A percentile compares a stretch with the other conserved stretches of the same genome.
Conservation (phyloP, 2,329 filamentous ascomycete species). For the Thelonectria olida region DNA sequence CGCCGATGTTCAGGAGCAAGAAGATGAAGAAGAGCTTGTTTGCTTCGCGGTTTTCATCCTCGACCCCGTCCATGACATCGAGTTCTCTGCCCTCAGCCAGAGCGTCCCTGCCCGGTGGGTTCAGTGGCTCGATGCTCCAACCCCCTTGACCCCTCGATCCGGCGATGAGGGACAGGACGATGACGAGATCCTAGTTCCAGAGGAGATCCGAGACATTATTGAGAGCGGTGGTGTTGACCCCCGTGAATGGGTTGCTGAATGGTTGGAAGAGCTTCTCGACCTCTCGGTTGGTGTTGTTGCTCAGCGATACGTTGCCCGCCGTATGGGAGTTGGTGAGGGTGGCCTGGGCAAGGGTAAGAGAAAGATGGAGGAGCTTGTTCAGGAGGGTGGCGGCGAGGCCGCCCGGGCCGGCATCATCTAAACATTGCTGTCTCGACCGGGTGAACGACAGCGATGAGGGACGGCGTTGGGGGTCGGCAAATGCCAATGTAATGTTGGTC, state of each 20-base stretch:
- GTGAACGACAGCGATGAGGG: conserved; percentile 29
- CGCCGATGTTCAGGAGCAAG: conserved; percentile 60
- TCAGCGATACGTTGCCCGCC: conserved; percentile 90
- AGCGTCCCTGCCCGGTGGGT: conserved; percentile 85
- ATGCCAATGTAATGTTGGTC: conserved; percentile 27
- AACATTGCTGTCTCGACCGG: conserved; percentile 21
- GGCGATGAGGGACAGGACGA: conserved; percentile 56
- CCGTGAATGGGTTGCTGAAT: conserved; percentile 96
- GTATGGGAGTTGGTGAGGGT: conserved; percentile 95
- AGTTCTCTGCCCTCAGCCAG: conserved; percentile 86
- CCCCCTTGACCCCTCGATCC: conserved; percentile 62
- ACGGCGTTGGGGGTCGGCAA: conserved; percentile 37
- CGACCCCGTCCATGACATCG: conserved; percentile 91
- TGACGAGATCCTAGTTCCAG: conserved; percentile 63
- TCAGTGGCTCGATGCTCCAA: conserved; percentile 85
- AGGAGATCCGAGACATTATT: conserved; percentile 88
- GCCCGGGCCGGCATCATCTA: conserved; percentile 66
- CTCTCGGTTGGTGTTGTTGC: conserved; percentile 86
- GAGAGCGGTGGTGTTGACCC: conserved; percentile 82
- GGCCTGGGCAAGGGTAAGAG: conserved; percentile 70
- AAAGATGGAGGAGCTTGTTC: conserved; percentile 63
- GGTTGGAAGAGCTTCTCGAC: conserved; percentile 88
- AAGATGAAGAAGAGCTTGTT: conserved; percentile 68
- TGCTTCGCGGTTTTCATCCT: conserved; percentile 82
- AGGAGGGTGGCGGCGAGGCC: conserved; percentile 67